These are phyloP conservation scores for Myxozyma sirexii DNA, from an alignment of 805 yeast species.

Conservation along the genomic window DNA sequence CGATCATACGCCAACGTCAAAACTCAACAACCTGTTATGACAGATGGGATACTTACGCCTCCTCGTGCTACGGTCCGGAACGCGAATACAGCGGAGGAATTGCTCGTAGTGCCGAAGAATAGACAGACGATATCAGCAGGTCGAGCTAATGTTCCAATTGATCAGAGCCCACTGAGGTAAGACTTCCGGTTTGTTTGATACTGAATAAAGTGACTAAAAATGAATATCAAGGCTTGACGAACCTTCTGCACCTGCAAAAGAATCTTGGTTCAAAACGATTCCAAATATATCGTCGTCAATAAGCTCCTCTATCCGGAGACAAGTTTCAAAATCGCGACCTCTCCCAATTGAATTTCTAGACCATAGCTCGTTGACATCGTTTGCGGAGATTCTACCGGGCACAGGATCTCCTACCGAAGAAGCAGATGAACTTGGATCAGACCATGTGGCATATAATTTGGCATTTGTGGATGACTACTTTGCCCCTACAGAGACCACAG, in stretches of 20 bases:
- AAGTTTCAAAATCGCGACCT: slow-evolving; percentile 5
- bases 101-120: not conserved
- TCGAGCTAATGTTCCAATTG: not conserved
- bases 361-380: slow-evolving; percentile 18
- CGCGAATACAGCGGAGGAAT: not conserved
- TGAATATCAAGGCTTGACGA: not conserved
- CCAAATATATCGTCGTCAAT: slow-evolving; percentile 7
- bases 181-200: not conserved
- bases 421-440: slow-evolving; percentile 3
- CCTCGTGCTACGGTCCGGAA: not conserved
- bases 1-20: not conserved
- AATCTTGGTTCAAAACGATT: slow-evolving; percentile 5
- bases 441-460: slow-evolving; percentile 13
- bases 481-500: not conserved
- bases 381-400: slow-evolving; percentile 18
- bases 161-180: not conserved
- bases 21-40: not conserved
- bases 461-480: slow-evolving; percentile 21
- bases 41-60: not conserved
- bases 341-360: slow-evolving; percentile 14
- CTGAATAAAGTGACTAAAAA: not conserved
- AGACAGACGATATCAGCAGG: not conserved
- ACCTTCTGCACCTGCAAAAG: not conserved
- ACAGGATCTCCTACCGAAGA: slow-evolving; percentile 8
- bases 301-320: slow-evolving; percentile 8